Base-by-base conservation (phyloP, 2,329 filamentous ascomycete genomes). In the Trichoderma polysporum region DNA sequence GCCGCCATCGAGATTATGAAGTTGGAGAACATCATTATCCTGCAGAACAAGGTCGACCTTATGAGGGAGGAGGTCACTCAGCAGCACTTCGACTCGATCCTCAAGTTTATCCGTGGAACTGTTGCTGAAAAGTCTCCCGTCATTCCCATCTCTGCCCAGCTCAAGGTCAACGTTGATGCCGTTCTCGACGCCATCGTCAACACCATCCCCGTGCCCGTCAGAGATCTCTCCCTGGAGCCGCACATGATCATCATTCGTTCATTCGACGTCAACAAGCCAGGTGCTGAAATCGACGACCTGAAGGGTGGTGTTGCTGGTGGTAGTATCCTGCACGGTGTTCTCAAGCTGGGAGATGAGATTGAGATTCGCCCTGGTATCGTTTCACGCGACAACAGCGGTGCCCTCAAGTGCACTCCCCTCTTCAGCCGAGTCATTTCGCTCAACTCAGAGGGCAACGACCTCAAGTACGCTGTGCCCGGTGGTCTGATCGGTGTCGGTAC, bases 1-100 rank as follows among this genome's bases (percentile, higher is more conserved):
- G 95, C 95, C 72, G 95, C 95, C 72, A 98, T 99, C 77, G 95
- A 99, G 82, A 99, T 99, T 79, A 99, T 99, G 95, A 99, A 99
- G 86, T 88, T 99, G 71, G 93, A 97, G 81, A 96, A 99, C 84
- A 97, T 99, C 81, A 97, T 99, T 79, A 98, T 99, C 76, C 88
- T 99, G 68, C 95, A 99, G 82, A 99, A 99, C 85, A 99, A 99
- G 88, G 95, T 99, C 76, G 95, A 99, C 79, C 83, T 99, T 74
- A 98, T 99, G 93, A 88, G 93, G 74, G 92, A 97, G 85, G 94
- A 98, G 78, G 92, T 91, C 70, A 95, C 96, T 57, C 88, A 93
- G 76, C 88, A 94, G 77, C 95, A 99, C 81, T 95, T 97, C 84
- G 90, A 97, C 81, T 97, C 94, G 1, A 99, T 99, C 73, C 86